These are phyloP conservation scores for Hypoxylon perforatum DNA, from an alignment of 495 filamentous ascomycete genomes.

Conservation along the genomic window DNA sequence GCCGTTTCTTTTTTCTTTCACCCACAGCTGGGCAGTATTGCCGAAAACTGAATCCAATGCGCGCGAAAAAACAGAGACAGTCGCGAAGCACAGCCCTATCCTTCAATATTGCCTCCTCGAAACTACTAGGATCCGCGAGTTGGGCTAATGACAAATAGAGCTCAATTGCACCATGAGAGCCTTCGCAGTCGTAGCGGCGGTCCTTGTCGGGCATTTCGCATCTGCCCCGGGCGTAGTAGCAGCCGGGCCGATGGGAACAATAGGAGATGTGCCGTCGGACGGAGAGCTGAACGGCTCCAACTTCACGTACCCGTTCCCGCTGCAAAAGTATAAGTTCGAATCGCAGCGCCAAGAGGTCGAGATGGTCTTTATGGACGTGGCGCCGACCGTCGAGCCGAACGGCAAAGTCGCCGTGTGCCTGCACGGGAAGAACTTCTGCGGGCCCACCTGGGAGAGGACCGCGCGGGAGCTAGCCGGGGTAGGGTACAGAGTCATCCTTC, in stretches of 20 bases:
- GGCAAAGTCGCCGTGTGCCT: slow-evolving; percentile 51
- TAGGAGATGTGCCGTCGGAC: slow-evolving; percentile 42
- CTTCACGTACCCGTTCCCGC: slow-evolving; percentile 56
- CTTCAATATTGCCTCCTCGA: background rate
- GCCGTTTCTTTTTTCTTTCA: background rate
- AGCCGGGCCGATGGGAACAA: slow-evolving; percentile 31
- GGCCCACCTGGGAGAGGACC: slow-evolving; percentile 54
- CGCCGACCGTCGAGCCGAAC: slow-evolving; percentile 38
- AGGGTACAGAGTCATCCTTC: slow-evolving; percentile 58
- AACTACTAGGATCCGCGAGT: background rate
- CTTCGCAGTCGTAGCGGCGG: slow-evolving; percentile 9
- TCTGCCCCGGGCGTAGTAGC: slow-evolving; percentile 16
- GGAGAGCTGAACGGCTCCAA: slow-evolving; percentile 54
- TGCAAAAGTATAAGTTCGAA: slow-evolving; percentile 52
- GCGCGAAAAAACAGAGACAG: background rate
- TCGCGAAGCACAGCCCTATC: background rate
- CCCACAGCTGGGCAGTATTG: background rate
- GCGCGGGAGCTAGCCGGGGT: slow-evolving; percentile 41
- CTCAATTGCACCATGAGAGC: slow-evolving; percentile 21
- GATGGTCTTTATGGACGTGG: slow-evolving; percentile 62
- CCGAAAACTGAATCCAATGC: background rate
- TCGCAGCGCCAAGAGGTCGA: slow-evolving; percentile 51
- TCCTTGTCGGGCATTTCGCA: slow-evolving; percentile 20
- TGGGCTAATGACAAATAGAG: background rate
- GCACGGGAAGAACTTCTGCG: slow-evolving; percentile 62